These are phyloP conservation scores for Passiflora organensis DNA, from an alignment of 345 rosid species.

Conservation along the genomic window DNA sequence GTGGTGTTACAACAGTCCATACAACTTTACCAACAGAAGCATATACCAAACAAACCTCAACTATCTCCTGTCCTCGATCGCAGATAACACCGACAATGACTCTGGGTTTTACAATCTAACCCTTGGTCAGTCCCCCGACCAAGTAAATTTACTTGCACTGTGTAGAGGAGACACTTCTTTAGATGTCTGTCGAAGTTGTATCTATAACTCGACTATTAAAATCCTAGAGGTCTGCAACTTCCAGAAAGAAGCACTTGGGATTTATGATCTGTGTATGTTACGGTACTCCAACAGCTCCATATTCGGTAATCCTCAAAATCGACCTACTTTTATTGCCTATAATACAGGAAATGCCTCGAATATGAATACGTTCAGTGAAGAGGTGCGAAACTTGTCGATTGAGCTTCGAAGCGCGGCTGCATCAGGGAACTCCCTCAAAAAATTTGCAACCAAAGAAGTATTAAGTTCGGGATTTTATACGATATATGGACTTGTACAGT, in stretches of 20 bases:
- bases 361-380: slow-evolving; percentile 4
- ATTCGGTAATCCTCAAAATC: background rate
- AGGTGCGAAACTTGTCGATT: slow-evolving; percentile 3
- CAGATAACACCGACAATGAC: background rate
- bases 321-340: accelerated
- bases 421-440: slow-evolving; percentile 20
- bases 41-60: slow-evolving; percentile 16
- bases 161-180: slow-evolving; percentile 14
- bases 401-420: slow-evolving; percentile 11
- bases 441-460: slow-evolving; percentile 26
- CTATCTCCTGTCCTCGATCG: slow-evolving; percentile 8
- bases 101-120: slow-evolving; percentile 15
- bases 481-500: slow-evolving; percentile 43
- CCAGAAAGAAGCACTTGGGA: slow-evolving; percentile 13
- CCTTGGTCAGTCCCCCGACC: slow-evolving; percentile 9
- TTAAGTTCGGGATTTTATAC: slow-evolving; percentile 10
- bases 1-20: background rate
- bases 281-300: slow-evolving; percentile 17
- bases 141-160: slow-evolving; percentile 17
- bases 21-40: slow-evolving; percentile 16
- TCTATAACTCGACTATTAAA: background rate
- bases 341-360: background rate
- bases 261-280: background rate
- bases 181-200: background rate
- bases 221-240: slow-evolving; percentile 12